These are phyloP conservation scores for Oryza meyeriana DNA, from an alignment of 176 grass and related monocot genomes.

Conservation along the genomic window DNA sequence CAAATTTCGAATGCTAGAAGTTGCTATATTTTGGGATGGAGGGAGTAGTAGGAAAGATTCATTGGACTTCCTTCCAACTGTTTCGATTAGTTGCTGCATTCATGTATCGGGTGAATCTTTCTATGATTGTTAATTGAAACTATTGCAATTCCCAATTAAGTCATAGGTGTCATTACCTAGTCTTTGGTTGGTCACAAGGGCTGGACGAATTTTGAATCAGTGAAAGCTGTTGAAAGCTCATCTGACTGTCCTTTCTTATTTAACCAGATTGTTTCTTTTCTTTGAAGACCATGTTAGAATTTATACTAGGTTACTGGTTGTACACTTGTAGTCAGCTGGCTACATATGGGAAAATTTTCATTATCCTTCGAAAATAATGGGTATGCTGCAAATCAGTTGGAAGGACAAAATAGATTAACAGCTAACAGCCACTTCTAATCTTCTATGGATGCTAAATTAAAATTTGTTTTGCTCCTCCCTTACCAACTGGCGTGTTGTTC, in stretches of 20 bases:
- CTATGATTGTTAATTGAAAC: not conserved
- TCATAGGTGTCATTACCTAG: constrained; percentile 1
- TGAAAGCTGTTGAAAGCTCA: constrained; percentile 5
- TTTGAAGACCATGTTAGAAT: not conserved
- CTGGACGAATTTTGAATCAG: not conserved
- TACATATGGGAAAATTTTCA: constrained; percentile 2
- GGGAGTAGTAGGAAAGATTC: not conserved
- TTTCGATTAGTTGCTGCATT: not conserved
- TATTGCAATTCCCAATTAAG: not conserved
- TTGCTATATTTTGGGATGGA: too few relatives aligned
- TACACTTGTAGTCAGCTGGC: constrained; percentile 12
- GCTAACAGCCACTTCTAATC: not conserved
- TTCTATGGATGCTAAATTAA: not conserved
- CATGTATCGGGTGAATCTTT: not conserved
- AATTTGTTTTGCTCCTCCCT: constrained; percentile 6
- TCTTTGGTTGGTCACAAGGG: not conserved
- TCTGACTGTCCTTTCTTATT: not conserved
- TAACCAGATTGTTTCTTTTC: not conserved
- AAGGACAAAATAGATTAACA: not conserved
- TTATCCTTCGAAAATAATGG: not conserved
- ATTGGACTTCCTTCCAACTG: not conserved
- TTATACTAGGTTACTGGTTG: not conserved
- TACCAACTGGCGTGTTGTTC: constrained; percentile 14
- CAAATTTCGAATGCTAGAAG: too few relatives aligned
- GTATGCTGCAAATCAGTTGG: not conserved